Evolutionary conservation across 768 basidiomycete genomes (phyloP), one percentile per base, ranked within the genome.

Genomic region (Tremella mesenterica): DNA sequence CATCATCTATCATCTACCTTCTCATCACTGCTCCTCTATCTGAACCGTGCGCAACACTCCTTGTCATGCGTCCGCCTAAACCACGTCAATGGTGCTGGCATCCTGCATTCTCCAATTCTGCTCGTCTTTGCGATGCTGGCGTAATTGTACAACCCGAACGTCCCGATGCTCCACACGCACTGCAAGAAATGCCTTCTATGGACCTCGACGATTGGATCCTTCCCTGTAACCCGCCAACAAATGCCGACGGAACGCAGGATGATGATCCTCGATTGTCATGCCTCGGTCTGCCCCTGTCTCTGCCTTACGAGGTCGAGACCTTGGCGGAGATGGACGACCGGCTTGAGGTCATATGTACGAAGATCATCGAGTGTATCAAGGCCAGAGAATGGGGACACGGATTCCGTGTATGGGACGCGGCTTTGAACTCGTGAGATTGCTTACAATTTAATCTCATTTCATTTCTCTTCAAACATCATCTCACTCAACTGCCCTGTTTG

Each of bases 381-480:
- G 86, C 88, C 3, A 82, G 81, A 64, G 88, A 91, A 69, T 91
- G 81, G 73, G 86, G 88, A 33, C 80, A 83, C 49, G 87, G 86
- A 6, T 79, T 90, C 54, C 56, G 83, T 41, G 85, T 75, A 84
- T 86, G 86, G 87, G 67, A 69, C 50, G 50, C 48, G 39, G 57
- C 56, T n/a, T 52, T 70, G 53, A 41, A 41, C 14, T n/a, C 38
- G 38, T 41, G 38, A 14, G 14, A 14, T 41, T 23, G 8, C 4
- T 4, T 41, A 5, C 38, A 41, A 18, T 23, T 41, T 41, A 4
- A n/a, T 41, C 8, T 5, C n/a, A n/a, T n/a, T n/a, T n/a, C n/a
- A n/a, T n/a, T n/a, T n/a, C n/a, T n/a, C n/a, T n/a, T n/a, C n/a
- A n/a, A n/a, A n/a, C n/a, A n/a, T n/a, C n/a, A n/a, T n/a, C n/a